phyloP scores from a whole-genome alignment of 2,329 filamentous ascomycete genomes.

The Aspergillus viridinutans region DNA sequence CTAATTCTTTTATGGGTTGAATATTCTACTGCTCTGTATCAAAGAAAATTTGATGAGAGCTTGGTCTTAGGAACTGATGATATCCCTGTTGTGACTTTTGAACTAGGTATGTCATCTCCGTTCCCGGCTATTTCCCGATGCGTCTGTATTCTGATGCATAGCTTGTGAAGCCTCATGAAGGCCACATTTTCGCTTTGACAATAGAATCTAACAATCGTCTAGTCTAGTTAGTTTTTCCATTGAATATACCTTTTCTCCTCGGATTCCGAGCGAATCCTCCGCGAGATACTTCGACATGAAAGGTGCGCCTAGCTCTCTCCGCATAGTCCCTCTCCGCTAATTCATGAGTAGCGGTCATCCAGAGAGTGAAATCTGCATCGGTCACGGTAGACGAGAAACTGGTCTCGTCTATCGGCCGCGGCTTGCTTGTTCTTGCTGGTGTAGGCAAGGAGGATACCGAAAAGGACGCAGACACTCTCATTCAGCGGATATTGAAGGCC shows the following conservation, averaged over 20 bases:
- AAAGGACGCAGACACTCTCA: slow-evolving; percentile 80
- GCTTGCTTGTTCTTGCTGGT: slow-evolving; percentile 85
- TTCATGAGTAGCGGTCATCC: slow-evolving; percentile 67
- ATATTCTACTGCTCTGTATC: background rate
- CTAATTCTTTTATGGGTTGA: background rate
- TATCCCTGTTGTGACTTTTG: background rate
- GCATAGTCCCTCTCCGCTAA: background rate
- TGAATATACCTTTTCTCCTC: background rate
- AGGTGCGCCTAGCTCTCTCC: slow-evolving; percentile 26
- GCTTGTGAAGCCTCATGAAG: background rate
- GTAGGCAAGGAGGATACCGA: slow-evolving; percentile 85
- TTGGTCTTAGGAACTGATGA: background rate
- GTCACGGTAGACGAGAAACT: slow-evolving; percentile 90
- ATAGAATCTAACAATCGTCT: background rate
- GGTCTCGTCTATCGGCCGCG: slow-evolving; percentile 85
- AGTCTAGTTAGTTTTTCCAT: background rate
- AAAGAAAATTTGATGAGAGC: background rate
- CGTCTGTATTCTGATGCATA: background rate
- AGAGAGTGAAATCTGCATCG: slow-evolving; percentile 90
- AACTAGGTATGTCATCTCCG: background rate
- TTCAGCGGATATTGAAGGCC: slow-evolving; percentile 80
- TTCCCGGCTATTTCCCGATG: background rate
- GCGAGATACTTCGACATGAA: slow-evolving; percentile 31
- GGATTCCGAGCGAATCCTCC: background rate
- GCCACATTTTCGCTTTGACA: background rate